Percentiles rank a stretch among this genome's conserved stretches.
These are phyloP conservation scores for Ilex asprella DNA, from an alignment of 257 asterid genomes.

Conservation along the genomic window DNA sequence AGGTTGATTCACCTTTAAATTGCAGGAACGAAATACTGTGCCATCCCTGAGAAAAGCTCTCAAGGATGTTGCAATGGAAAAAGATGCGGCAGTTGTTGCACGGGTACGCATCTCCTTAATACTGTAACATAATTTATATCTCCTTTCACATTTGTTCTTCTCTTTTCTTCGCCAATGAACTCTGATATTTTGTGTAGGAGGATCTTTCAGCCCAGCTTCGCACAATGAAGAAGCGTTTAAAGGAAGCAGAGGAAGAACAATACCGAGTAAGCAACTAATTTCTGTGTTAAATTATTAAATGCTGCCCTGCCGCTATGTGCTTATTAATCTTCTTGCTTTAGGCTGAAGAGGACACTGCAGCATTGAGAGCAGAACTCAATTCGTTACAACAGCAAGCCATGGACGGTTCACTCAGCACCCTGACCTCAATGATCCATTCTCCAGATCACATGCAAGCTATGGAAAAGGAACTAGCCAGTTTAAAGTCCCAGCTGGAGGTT, in stretches of 20 bases:
- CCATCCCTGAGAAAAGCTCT: conserved; percentile 89
- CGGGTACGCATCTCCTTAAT: conserved; percentile 41
- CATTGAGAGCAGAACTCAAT: conserved; percentile 81
- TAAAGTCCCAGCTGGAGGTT: conserved; percentile 85
- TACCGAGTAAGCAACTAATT: conserved; percentile 55
- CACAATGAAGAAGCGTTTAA: conserved; percentile 63
- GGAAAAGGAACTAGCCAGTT: conserved; percentile 66
- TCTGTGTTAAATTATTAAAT: conserved; percentile 9
- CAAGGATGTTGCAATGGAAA: conserved; percentile 97
- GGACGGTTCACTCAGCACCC: conserved; percentile 37
- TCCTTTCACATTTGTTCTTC: conserved; percentile 1
- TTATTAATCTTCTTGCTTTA: conserved; percentile 24
- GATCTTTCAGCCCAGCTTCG: conserved; percentile 97
- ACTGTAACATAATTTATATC: conserved; percentile 8
- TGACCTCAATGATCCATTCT: conserved; percentile 39
- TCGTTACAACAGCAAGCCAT: conserved; percentile 80
- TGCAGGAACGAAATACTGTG: conserved; percentile 80
- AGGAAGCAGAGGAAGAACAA: conserved; percentile 98
- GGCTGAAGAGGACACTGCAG: conserved; percentile 99
- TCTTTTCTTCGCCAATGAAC: conserved; percentile 13
- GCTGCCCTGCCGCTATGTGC: conserved; percentile 9
- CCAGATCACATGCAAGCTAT: conserved; percentile 65
- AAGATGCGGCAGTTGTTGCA: conserved; percentile 99
- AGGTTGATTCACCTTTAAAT: neutral
- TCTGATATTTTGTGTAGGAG: conserved; percentile 52